Percentiles rank a stretch among this genome's conserved stretches.
These are phyloP conservation scores for Xylaria hypoxylon DNA, from an alignment of 2,329 filamentous ascomycete species.

Conservation along the genomic window DNA sequence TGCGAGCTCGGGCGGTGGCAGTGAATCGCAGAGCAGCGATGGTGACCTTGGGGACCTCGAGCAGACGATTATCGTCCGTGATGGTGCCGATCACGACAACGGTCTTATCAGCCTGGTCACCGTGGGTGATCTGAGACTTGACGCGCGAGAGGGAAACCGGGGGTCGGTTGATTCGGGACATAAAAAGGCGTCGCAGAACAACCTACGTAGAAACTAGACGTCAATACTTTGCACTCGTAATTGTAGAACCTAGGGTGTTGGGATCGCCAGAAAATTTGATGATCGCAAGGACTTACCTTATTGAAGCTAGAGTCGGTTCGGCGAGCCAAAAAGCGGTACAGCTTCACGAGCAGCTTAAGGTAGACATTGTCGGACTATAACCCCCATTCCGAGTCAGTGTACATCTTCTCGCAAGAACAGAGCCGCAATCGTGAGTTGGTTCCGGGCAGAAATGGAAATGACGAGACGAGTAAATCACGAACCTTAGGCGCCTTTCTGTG, in stretches of 20 bases:
- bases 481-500: conserved; percentile 91
- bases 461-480: conserved; percentile 2
- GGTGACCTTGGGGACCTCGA: conserved; percentile 90
- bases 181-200: conserved; percentile 95
- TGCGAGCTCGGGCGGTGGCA: conserved; percentile 92
- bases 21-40: conserved; percentile 97
- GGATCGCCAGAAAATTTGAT: not conserved
- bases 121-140: conserved; percentile 74
- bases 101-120: conserved; percentile 78
- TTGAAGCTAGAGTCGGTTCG: conserved; percentile 98
- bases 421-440: not conserved
- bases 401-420: not conserved
- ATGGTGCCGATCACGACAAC: conserved; percentile 94
- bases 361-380: conserved; percentile 90
- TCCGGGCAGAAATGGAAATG: not conserved
- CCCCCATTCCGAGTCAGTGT: conserved; percentile 17
- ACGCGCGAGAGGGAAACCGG: conserved; percentile 96
- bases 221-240: conserved; percentile 6
- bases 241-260: not conserved
- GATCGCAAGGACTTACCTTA: conserved; percentile 67
- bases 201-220: conserved; percentile 56
- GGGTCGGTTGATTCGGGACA: conserved; percentile 98
- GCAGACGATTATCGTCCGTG: conserved; percentile 96
- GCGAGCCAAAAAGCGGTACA: conserved; percentile 95
- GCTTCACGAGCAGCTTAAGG: conserved; percentile 96